These are phyloP conservation scores for Desmodesmus armatus DNA, from an alignment of 139 green algal species.

Conservation along the genomic window DNA sequence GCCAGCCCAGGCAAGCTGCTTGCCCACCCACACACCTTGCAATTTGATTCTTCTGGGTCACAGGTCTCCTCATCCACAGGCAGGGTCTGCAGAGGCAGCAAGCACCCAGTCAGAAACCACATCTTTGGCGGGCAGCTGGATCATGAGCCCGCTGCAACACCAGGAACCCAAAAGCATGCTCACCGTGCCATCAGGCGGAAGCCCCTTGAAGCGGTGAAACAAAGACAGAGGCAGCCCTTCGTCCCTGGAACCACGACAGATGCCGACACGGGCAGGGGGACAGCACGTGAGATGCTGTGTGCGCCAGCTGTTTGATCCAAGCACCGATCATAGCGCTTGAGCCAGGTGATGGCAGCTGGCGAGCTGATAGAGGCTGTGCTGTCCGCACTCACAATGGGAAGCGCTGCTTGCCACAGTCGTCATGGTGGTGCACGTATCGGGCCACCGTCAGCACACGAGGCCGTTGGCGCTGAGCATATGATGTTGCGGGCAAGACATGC, in stretches of 20 bases:
- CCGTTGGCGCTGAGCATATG: background rate
- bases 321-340: too few species aligned
- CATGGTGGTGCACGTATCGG: background rate
- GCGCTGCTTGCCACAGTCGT: background rate
- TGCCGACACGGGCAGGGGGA: background rate
- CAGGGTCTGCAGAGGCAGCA: constrained; percentile 35
- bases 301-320: background rate
- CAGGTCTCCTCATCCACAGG: constrained; percentile 39
- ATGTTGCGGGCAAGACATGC: background rate
- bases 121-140: background rate
- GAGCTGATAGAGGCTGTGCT: too few species aligned
- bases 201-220: constrained; percentile 37
- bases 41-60: constrained; percentile 37
- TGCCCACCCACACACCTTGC: constrained; percentile 12
- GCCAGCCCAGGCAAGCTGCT: background rate
- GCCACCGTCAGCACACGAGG: background rate
- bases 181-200: constrained; percentile 44
- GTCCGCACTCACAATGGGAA: background rate
- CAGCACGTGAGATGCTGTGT: background rate
- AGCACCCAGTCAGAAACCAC: background rate
- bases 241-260: constrained; percentile 8
- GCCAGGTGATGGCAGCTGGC: too few species aligned
- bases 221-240: constrained; percentile 43
- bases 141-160: background rate
- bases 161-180: background rate